Evolutionary conservation across 305 asterid genomes (phyloP), one percentile per base, ranked within the genome.

Genomic region (Ruellia speciosa): DNA sequence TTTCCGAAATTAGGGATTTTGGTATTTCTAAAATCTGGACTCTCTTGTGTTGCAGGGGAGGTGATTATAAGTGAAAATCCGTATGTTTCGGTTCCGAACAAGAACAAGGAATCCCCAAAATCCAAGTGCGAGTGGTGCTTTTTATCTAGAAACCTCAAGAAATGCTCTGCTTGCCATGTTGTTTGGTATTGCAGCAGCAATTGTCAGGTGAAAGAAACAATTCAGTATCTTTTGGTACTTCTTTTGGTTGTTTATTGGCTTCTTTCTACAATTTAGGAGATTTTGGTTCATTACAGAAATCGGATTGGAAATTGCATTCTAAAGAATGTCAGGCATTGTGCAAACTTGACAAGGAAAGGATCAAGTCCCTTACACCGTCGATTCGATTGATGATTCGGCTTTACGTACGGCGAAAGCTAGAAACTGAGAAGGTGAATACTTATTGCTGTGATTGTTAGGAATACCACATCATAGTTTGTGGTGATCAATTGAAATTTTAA

Each of bases 81-180:
- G 5, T 88, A 82, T 73, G 95, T 86, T 52, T 75, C 73, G 49
- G 96, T 88, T 62, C 81, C 97, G 16, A 92, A 74, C 66, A 82
- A 75, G 74, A 75, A 78, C 7, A 79, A 80, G 56, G 95, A 80
- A 57, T 77, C 87, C 41, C 78, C 81, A 37, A 37, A 56, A 47
- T 46, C 74, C 24, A 88, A 79, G 81, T 92, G 99, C 55, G 97
- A 92, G 56, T 79, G 86, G 79, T 92, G 99, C 70, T 86, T 92
- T 60, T 61, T 77, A 48, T 72, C 87, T 33, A 59, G 45, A 57
- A 76, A 73, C 74, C 74, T 92, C 71, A 86, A 79, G 87, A 86
- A 72, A 72, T 92, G 99, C 76, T 88, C 99, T 12, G 83, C 83
- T 69, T 92, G 99, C 48, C 93, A 78, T 58, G 75, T 86, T 60